These are phyloP conservation scores for Suillus decipiens DNA, from an alignment of 768 basidiomycete species.

Conservation along the genomic window DNA sequence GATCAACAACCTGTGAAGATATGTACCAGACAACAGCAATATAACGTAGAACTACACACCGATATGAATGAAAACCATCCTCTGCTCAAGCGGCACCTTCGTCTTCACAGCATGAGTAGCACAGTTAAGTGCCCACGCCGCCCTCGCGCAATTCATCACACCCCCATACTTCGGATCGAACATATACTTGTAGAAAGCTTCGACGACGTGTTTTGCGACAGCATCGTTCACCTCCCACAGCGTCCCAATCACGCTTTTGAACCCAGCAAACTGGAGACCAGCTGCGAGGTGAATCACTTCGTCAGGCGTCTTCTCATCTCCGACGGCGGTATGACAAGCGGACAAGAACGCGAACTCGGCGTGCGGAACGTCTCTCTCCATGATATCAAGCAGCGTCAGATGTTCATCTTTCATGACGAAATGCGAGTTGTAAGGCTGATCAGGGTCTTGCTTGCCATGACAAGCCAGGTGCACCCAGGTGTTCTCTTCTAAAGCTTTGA, in stretches of 20 bases:
- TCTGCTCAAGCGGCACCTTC: conserved; percentile 5
- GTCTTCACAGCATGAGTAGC: neutral
- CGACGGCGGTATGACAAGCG: conserved; percentile 26
- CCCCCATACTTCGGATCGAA: conserved; percentile 6
- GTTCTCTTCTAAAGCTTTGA: neutral
- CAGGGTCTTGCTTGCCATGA: conserved; percentile 15
- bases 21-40: neutral
- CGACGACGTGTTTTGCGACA: neutral
- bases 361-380: neutral
- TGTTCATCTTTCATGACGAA: conserved; percentile 4
- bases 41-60: conserved; percentile 3
- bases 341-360: conserved; percentile 20
- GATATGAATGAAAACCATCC: conserved; percentile 13
- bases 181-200: neutral
- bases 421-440: conserved; percentile 16
- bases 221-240: conserved; percentile 20
- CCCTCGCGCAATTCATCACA: conserved; percentile 6
- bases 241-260: conserved; percentile 25
- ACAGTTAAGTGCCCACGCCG: conserved; percentile 8
- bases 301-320: conserved; percentile 16
- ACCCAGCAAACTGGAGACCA: conserved; percentile 23
- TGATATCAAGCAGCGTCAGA: conserved; percentile 8
- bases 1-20: neutral
- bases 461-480: conserved; percentile 25
- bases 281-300: conserved; percentile 26